Evolutionary conservation across 257 asterid genomes (phyloP).

Genomic region (Craterostigma plantagineum): DNA sequence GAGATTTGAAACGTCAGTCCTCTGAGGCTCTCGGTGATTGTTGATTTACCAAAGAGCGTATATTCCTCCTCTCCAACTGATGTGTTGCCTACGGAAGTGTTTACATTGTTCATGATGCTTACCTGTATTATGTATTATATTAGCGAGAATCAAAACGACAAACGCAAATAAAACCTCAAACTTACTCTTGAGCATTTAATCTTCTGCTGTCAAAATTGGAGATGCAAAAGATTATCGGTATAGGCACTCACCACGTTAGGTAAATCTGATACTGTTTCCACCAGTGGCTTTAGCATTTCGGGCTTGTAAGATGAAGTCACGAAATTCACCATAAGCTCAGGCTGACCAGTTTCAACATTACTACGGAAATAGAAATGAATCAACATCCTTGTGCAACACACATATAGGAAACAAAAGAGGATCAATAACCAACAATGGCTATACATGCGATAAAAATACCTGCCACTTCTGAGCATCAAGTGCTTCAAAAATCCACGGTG

Average conservation of each 20-base stretch:
- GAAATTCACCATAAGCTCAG: conserved; percentile 93
- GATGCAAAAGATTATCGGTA: not conserved
- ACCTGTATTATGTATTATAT: conserved; percentile 22
- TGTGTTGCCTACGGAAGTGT: conserved; percentile 83
- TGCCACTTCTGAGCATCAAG: conserved; percentile 85
- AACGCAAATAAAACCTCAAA: not conserved
- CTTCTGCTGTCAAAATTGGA: not conserved
- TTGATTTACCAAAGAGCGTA: conserved; percentile 60
- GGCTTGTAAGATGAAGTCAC: conserved; percentile 82
- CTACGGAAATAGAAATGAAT: conserved; percentile 24
- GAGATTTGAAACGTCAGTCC: conserved; percentile 79
- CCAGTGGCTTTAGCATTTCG: conserved; percentile 61
- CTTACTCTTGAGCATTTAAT: not conserved
- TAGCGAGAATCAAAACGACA: no score
- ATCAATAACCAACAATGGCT: no score
- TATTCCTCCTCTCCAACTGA: conserved; percentile 77
- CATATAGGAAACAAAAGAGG: no score
- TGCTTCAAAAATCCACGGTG: conserved; percentile 89
- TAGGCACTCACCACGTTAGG: conserved; percentile 71
- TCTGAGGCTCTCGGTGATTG: conserved; percentile 63
- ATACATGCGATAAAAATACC: no score
- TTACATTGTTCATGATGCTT: conserved; percentile 82
- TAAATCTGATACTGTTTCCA: conserved; percentile 39
- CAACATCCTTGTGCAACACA: not conserved
- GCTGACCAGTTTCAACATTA: conserved; percentile 46